Evolutionary conservation across 192 early-diverging fungal species (phyloP), one percentile per base, ranked within the genome.

Genomic region (Diversispora epigaea): DNA sequence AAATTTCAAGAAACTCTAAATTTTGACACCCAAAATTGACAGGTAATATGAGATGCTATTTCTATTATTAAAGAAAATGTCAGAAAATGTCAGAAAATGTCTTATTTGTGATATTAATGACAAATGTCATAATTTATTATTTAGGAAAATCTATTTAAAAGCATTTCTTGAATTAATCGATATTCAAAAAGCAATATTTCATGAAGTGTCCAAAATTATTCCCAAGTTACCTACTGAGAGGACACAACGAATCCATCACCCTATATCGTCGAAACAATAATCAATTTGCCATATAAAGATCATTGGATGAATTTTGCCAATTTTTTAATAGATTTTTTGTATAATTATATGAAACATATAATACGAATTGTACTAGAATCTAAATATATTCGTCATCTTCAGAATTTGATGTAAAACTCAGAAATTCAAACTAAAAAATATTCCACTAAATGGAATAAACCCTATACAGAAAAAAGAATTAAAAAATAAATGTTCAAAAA

Each of bases 81-180:
- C n/a, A n/a, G n/a, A n/a, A 32, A 32, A n/a, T n/a, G n/a, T n/a
- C n/a, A n/a, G n/a, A n/a, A n/a, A 32, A 32, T 32, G 0, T 32
- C 25, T 32, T 32, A 32, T 2, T 32, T 2, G 25, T 32, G 2
- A 32, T 32, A 32, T 32, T 32, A 32, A 32, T 32, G n/a, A n/a
- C n/a, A n/a, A 32, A 32, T 32, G 0, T 32, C 25, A 32, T 32
- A 32, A 32, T 32, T 32, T 32, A 32, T 32, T 32, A 32, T 32
- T 32, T 2, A 32, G 25, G 25, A 32, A 32, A 32, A n/a, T 64
- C 9, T 75, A 65, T 54, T 10, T 75, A 10, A 62, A 75, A 11
- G 63, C 63, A 1, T 75, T 75, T 54, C 54, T 65, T 7, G 63
- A 65, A 41, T 52, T 75, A 2, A 19, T 75, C 22, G 65, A 75